Evolutionary conservation across 2,329 filamentous ascomycete genomes (phyloP).

Genomic region (Fusarium decemcellulare): DNA sequence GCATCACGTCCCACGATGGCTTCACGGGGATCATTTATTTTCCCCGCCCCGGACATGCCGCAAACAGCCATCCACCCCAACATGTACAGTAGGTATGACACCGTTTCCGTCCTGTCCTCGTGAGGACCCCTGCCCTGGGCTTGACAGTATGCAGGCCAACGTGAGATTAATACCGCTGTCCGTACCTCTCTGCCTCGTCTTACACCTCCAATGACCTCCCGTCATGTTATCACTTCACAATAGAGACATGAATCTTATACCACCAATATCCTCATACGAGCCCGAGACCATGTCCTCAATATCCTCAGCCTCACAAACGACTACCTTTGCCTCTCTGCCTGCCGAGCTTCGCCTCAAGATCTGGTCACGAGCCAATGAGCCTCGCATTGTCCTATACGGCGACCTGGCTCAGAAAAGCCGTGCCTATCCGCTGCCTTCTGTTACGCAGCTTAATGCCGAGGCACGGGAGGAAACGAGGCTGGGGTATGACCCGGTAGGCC

Average conservation of each 20-base stretch:
- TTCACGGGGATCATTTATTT: slow-evolving; percentile 48
- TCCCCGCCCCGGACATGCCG: slow-evolving; percentile 45
- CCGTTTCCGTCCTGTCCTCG: slow-evolving; percentile 48
- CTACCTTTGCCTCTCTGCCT: slow-evolving; percentile 50
- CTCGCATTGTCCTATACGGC: slow-evolving; percentile 53
- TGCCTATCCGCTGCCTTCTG: slow-evolving; percentile 53
- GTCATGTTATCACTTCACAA: slow-evolving; percentile 15
- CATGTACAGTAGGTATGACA: slow-evolving; percentile 43
- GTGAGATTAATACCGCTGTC: slow-evolving; percentile 46
- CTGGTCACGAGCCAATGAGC: slow-evolving; percentile 55
- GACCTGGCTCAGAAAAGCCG: slow-evolving; percentile 50
- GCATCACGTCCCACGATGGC: slow-evolving; percentile 46
- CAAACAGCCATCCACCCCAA: slow-evolving; percentile 46
- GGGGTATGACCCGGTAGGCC: slow-evolving; percentile 53
- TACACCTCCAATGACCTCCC: slow-evolving; percentile 33
- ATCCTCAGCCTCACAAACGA: slow-evolving; percentile 26
- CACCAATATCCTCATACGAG: slow-evolving; percentile 13
- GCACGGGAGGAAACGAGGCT: slow-evolving; percentile 52
- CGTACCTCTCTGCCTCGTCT: slow-evolving; percentile 34
- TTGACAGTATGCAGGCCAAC: slow-evolving; percentile 37
- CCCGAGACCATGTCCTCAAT: slow-evolving; percentile 17
- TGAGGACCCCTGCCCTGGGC: slow-evolving; percentile 43
- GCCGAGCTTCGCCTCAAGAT: slow-evolving; percentile 56
- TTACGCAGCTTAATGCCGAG: slow-evolving; percentile 55
- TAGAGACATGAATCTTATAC: slow-evolving; percentile 27